phyloP scores from a whole-genome alignment of 2,329 filamentous ascomycete genomes.

The Aspergillus arachidicola region DNA sequence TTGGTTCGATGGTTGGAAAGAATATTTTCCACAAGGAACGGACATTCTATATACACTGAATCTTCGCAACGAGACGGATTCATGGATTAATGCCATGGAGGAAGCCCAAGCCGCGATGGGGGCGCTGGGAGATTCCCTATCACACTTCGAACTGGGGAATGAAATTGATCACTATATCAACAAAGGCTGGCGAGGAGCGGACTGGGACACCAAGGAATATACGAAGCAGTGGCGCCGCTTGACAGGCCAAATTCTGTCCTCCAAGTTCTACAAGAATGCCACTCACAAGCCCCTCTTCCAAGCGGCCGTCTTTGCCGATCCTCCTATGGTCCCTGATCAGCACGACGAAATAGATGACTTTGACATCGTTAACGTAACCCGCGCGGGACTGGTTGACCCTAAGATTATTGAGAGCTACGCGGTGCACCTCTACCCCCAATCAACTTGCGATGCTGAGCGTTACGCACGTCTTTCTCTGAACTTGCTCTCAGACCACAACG shows the following conservation, averaged over 20 bases:
- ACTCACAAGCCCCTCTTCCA: conserved; percentile 9
- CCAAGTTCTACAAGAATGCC: conserved; percentile 8
- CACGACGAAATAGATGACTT: conserved; percentile 14
- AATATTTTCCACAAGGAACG: conserved; percentile 8
- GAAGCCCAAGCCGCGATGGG: conserved; percentile 8
- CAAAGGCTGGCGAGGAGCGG: conserved; percentile 7
- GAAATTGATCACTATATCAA: conserved; percentile 15
- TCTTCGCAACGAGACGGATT: conserved; percentile 5
- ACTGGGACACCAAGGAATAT: conserved; percentile 6
- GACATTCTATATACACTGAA: conserved; percentile 10
- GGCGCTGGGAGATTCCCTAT: conserved; percentile 4
- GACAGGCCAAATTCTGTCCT: conserved; percentile 3
- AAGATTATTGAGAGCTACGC: conserved; percentile 7
- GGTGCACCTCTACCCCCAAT: conserved; percentile 13
- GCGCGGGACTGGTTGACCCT: conserved; percentile 6
- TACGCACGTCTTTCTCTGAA: conserved; percentile 3
- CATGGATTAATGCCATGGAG: conserved; percentile 9
- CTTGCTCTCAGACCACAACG: conserved; percentile 9
- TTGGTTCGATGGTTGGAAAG: conserved; percentile 10
- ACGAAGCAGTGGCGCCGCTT: conserved; percentile 11
- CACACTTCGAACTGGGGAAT: conserved; percentile 10
- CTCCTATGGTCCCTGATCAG: conserved; percentile 10
- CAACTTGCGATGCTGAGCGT: conserved; percentile 6
- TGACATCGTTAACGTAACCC: conserved; percentile 11
- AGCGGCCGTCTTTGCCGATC: conserved; percentile 13